phyloP scores from a whole-genome alignment of 345 rosid genomes.

The Eucalyptus viminalis region DNA sequence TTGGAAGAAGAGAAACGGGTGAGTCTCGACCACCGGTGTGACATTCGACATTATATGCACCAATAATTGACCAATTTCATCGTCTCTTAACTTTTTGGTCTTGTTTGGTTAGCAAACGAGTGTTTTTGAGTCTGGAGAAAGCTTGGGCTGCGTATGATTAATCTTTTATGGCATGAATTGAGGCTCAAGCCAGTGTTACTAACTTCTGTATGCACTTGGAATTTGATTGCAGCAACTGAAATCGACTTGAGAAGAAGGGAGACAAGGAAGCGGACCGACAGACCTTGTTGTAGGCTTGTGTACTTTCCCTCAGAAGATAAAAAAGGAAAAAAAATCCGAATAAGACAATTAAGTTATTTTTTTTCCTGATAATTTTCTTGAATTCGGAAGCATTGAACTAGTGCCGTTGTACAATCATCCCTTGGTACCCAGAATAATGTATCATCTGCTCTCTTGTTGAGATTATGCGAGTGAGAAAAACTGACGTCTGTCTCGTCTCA shows the following conservation, averaged over 20 bases:
- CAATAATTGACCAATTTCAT: neutral
- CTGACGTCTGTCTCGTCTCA: neutral
- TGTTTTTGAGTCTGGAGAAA: neutral
- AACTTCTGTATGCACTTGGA: neutral
- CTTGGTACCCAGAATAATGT: slow-evolving; percentile 16
- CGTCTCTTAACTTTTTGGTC: neutral
- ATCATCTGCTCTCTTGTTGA: slow-evolving; percentile 1
- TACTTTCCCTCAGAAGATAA: neutral
- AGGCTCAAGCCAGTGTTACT: neutral
- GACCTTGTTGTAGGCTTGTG: neutral
- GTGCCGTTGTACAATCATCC: slow-evolving; percentile 11
- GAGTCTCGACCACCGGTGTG: neutral
- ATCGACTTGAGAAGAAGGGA: slow-evolving; percentile 24
- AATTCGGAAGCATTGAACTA: neutral
- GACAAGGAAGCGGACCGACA: neutral
- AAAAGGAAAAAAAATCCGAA: neutral
- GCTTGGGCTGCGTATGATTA: neutral
- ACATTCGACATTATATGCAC: neutral
- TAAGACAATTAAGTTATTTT: slow-evolving; percentile 2
- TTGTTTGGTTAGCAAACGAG: neutral
- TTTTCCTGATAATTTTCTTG: slow-evolving; percentile 4
- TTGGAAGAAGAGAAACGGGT: slow-evolving; percentile 90
- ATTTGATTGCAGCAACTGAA: slow-evolving; percentile 37
- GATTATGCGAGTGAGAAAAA: neutral
- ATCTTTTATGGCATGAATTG: neutral